phyloP scores from a whole-genome alignment of 2,329 filamentous ascomycete species.

The Xenoacremonium recifei region DNA sequence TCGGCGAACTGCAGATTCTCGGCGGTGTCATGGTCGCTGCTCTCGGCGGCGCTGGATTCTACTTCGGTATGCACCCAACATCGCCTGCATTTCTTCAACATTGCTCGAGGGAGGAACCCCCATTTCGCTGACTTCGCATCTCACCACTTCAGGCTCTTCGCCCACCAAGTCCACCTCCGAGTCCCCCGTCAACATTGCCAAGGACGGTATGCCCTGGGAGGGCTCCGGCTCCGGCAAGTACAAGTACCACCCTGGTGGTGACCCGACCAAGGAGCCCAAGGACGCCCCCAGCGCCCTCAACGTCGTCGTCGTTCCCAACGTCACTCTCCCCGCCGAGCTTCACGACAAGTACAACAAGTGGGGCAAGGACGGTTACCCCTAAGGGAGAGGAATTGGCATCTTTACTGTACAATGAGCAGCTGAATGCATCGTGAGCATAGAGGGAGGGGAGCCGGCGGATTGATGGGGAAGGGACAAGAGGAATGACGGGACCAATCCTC shows the following conservation, averaged over 20 bases:
- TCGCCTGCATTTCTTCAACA: conserved; percentile 6
- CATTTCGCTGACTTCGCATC: conserved; percentile 20
- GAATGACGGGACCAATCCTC: conserved; percentile 9
- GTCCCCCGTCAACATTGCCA: conserved; percentile 69
- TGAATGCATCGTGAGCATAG: conserved; percentile 7
- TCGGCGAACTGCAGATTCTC: conserved; percentile 64
- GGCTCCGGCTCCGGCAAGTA: conserved; percentile 62
- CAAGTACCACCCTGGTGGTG: conserved; percentile 83
- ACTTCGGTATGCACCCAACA: conserved; percentile 67
- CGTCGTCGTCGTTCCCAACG: conserved; percentile 89
- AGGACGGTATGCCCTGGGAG: conserved; percentile 90
- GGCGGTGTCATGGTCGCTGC: conserved; percentile 87
- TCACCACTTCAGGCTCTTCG: conserved; percentile 62
- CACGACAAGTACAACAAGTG: conserved; percentile 99
- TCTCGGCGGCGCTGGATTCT: conserved; percentile 85
- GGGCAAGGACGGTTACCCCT: conserved; percentile 91
- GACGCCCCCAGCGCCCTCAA: conserved; percentile 95
- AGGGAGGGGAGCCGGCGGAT: conserved; percentile 7
- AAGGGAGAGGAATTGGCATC: no score
- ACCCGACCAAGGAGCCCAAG: conserved; percentile 70
- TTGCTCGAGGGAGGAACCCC: conserved; percentile 3
- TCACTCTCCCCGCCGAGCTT: conserved; percentile 86
- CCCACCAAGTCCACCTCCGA: conserved; percentile 86
- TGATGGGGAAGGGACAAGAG: conserved; percentile 10
- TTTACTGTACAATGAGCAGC: background rate